Conservation (phyloP, 2,329 filamentous ascomycete genomes). For the Colletotrichum sp. region DNA sequence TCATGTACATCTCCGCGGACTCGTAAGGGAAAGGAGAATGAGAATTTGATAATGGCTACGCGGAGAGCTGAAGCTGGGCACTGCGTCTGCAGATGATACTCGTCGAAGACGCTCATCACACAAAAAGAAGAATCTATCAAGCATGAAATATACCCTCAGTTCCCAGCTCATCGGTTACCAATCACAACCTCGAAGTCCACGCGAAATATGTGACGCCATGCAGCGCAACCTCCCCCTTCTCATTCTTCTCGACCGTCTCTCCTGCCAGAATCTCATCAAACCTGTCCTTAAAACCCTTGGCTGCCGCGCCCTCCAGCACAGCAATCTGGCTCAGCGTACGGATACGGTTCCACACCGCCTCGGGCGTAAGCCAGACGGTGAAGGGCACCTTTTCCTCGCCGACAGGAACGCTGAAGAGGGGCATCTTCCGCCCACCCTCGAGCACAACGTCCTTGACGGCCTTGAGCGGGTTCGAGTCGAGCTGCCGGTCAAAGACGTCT, state of each 20-base stretch:
- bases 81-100: not conserved
- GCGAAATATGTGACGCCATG: conserved; percentile 69
- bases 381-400: conserved; percentile 61
- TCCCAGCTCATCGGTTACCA: not conserved
- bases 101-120: not conserved
- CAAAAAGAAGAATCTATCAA: not conserved
- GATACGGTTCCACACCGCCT: conserved; percentile 68
- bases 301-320: conserved; percentile 57
- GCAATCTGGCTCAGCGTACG: conserved; percentile 73
- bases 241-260: conserved; percentile 62
- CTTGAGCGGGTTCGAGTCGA: conserved; percentile 56
- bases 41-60: not conserved
- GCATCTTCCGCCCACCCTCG: conserved; percentile 34
- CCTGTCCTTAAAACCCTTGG: conserved; percentile 50
- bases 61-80: not conserved
- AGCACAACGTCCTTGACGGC: conserved; percentile 48
- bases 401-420: conserved; percentile 65
- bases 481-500: conserved; percentile 66
- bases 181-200: conserved; percentile 61
- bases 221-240: conserved; percentile 65
- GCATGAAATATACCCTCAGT: conserved; percentile 19
- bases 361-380: conserved; percentile 61
- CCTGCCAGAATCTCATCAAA: conserved; percentile 60
- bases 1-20: conserved; percentile 75
- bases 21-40: conserved; percentile 35